These are phyloP conservation scores for Delonix regia DNA, from an alignment of 306 rosid genomes.

Conservation along the genomic window DNA sequence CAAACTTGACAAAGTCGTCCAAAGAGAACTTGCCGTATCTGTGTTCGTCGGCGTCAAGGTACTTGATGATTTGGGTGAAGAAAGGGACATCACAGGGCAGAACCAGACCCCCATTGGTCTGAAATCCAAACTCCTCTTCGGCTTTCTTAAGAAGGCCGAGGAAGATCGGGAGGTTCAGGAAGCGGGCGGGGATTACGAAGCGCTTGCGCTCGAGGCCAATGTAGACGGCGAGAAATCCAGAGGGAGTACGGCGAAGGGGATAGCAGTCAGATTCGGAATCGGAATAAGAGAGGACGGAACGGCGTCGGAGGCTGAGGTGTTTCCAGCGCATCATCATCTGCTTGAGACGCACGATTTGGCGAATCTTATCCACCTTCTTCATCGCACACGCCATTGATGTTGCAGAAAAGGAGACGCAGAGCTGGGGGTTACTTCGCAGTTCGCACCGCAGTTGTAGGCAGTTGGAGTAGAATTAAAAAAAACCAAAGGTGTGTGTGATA, in stretches of 20 bases:
- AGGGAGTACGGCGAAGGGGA: slow-evolving; percentile 23
- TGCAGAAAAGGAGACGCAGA: background rate
- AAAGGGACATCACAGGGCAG: slow-evolving; percentile 39
- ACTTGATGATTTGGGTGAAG: slow-evolving; percentile 29
- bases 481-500: too few species aligned
- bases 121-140: slow-evolving; percentile 56
- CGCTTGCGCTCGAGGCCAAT: slow-evolving; percentile 48
- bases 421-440: too few species aligned
- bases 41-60: slow-evolving; percentile 32
- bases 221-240: slow-evolving; percentile 52
- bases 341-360: slow-evolving; percentile 42
- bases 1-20: slow-evolving; percentile 26
- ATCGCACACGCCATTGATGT: slow-evolving; percentile 27
- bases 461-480: too few species aligned
- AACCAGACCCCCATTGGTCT: slow-evolving; percentile 41
- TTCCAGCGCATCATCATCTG: slow-evolving; percentile 40
- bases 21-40: slow-evolving; percentile 30
- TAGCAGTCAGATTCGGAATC: background rate
- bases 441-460: too few species aligned
- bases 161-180: slow-evolving; percentile 55
- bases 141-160: slow-evolving; percentile 38
- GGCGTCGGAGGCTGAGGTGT: slow-evolving; percentile 21
- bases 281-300: background rate
- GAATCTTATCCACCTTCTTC: slow-evolving; percentile 36
- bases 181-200: slow-evolving; percentile 54